Conservation (phyloP, 768 basidiomycete genomes). For the Leccinum subtestaceum region DNA sequence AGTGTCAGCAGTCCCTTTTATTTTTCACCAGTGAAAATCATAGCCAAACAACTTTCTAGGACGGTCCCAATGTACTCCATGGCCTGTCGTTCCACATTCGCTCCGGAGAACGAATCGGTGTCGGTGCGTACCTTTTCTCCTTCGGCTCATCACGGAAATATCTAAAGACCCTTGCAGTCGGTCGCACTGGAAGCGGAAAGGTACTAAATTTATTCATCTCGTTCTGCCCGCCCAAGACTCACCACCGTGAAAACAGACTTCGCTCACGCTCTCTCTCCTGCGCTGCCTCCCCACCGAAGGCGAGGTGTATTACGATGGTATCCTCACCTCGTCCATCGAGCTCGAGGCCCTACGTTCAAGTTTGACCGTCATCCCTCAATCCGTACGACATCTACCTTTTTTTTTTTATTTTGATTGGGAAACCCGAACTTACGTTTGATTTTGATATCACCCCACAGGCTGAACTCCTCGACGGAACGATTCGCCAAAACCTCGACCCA, state of each 20-base stretch:
- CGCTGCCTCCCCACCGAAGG: constrained; percentile 50
- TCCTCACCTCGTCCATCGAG: constrained; percentile 47
- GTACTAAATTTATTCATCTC: neutral
- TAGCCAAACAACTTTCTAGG: neutral
- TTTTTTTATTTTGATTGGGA: no score
- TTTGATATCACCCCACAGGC: constrained; percentile 14
- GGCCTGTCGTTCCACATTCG: constrained; percentile 4
- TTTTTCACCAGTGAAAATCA: neutral
- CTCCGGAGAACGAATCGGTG: constrained; percentile 9
- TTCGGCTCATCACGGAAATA: neutral
- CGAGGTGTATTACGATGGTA: constrained; percentile 52
- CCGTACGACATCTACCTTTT: neutral
- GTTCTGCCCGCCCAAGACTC: neutral
- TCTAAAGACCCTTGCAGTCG: neutral
- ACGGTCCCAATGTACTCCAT: constrained; percentile 2
- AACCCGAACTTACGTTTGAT: neutral
- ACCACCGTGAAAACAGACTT: constrained; percentile 33
- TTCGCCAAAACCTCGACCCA: constrained; percentile 50
- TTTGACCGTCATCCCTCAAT: constrained; percentile 59
- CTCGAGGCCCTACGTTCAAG: constrained; percentile 53
- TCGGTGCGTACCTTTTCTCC: constrained; percentile 1
- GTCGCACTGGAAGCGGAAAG: constrained; percentile 12
- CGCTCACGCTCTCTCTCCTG: constrained; percentile 49
- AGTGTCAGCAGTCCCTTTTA: neutral
- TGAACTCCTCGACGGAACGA: constrained; percentile 39